Conservation (phyloP, 2,329 filamentous ascomycete species). For the Cytospora piceae region DNA sequence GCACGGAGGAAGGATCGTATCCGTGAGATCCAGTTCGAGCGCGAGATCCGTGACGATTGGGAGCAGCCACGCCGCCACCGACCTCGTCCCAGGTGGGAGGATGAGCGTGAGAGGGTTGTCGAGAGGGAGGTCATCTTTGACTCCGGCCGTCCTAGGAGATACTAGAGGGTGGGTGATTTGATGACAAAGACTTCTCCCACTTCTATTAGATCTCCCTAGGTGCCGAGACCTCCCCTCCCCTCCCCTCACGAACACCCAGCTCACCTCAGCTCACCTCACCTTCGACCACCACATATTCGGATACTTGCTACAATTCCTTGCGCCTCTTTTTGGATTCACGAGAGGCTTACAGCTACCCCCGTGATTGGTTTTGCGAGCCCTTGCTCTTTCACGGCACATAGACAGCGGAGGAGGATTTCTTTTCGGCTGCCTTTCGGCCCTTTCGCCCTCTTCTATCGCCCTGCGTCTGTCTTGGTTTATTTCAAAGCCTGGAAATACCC, state of each 20-base stretch:
- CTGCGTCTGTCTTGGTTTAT: conserved; percentile 4
- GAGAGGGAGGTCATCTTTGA: conserved; percentile 68
- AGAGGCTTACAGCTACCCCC: not conserved
- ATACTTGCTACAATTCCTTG: conserved; percentile 1
- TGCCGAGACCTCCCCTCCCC: not conserved
- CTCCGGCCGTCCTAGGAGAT: conserved; percentile 33
- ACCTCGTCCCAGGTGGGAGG: conserved; percentile 39
- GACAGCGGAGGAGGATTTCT: conserved; percentile 14
- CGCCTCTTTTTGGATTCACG: not conserved
- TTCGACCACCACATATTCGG: not conserved
- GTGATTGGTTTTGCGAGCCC: not conserved
- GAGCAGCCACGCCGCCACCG: conserved; percentile 43
- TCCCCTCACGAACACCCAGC: not conserved
- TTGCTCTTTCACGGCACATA: conserved; percentile 18
- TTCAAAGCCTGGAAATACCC: conserved; percentile 18
- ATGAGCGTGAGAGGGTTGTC: conserved; percentile 65
- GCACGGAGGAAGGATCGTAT: conserved; percentile 58
- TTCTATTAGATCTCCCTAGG: not conserved
- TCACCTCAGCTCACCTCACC: not conserved
- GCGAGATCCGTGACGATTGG: conserved; percentile 57
- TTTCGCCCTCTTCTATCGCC: conserved; percentile 7
- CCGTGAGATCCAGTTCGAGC: conserved; percentile 62
- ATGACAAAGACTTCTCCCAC: no score
- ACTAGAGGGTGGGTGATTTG: conserved; percentile 2
- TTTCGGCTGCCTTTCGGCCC: not conserved